Evolutionary conservation across 2,329 filamentous ascomycete genomes (phyloP), one percentile per base, ranked within the genome.

Genomic region (Trichoderma lentiforme): DNA sequence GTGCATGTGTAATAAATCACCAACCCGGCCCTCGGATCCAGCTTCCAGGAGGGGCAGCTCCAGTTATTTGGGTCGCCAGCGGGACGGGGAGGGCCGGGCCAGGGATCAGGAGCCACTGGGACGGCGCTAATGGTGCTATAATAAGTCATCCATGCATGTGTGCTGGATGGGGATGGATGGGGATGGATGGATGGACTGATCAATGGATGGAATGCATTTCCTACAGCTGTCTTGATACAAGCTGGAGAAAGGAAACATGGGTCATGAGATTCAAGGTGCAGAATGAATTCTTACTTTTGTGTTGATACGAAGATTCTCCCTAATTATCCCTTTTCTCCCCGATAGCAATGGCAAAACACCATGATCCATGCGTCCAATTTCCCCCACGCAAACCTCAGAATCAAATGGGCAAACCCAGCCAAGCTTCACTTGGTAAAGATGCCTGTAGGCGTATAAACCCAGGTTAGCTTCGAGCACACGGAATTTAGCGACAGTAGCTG

Each of bases 61-160:
- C 43, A 65, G 18, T 24, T 65, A 21, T 28, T 28, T 39, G 65
- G 21, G 28, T 39, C 64, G 64, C 51, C 28, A 61, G 66, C 56
- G 28, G 65, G 28, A 57, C 66, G 53, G 66, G 36, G 34, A 63
- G 68, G 60, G 43, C 67, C 68, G 68, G 43, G 60, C 68, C 60
- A 62, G 60, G 58, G 21, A 53, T 56, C n/a, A 14, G 18, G 57
- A 28, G n/a, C 28, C 57, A 30, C 56, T 34, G 32, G n/a, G 43
- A 56, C 14, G 43, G 43, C 36, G 56, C 39, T 61, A 43, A 53
- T 53, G 21, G 32, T 21, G 57, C 28, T 30, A 34, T 21, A 32
- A 34, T 32, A 32, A 60, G 57, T 58, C 47, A 21, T 21, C 47
- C 47, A 24, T 24, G 47, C 21, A 12, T 58, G 26, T 58, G 26